Evolutionary conservation across 768 basidiomycete species (phyloP).

Genomic region (Pisolithus tinctorius): DNA sequence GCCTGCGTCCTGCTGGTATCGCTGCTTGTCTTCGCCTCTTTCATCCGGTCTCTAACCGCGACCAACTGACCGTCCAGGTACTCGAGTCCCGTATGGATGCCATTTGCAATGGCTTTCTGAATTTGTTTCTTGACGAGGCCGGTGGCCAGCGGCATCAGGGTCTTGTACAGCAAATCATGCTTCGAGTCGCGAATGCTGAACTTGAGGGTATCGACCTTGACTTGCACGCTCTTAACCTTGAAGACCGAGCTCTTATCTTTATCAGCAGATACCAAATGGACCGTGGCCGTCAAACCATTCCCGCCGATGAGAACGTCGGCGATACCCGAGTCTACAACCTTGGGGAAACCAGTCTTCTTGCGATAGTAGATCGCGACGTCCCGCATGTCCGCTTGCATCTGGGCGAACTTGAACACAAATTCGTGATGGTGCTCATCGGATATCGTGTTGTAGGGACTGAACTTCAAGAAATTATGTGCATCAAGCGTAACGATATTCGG

Average conservation of each 20-base stretch:
- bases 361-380: constrained; percentile 90
- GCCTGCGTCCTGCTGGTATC: constrained; percentile 40
- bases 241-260: constrained; percentile 66
- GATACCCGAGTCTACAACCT: constrained; percentile 73
- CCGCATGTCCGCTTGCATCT: constrained; percentile 90
- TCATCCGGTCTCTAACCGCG: constrained; percentile 75
- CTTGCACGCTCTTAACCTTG: constrained; percentile 61
- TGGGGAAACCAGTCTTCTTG: constrained; percentile 79
- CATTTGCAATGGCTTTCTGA: constrained; percentile 49
- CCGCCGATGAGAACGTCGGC: constrained; percentile 86
- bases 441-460: constrained; percentile 63
- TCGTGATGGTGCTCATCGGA: constrained; percentile 61
- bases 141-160: constrained; percentile 71
- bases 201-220: constrained; percentile 81
- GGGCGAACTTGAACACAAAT: constrained; percentile 67
- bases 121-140: constrained; percentile 72
- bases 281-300: constrained; percentile 63
- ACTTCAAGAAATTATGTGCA: constrained; percentile 75
- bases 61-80: constrained; percentile 88
- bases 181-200: constrained; percentile 89
- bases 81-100: constrained; percentile 74
- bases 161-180: constrained; percentile 86
- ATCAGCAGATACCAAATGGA: constrained; percentile 53
- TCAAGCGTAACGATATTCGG: constrained; percentile 72
- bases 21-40: constrained; percentile 47